Evolutionary conservation across 495 filamentous ascomycete genomes (phyloP).

Genomic region (Hypoxylon trugodes): DNA sequence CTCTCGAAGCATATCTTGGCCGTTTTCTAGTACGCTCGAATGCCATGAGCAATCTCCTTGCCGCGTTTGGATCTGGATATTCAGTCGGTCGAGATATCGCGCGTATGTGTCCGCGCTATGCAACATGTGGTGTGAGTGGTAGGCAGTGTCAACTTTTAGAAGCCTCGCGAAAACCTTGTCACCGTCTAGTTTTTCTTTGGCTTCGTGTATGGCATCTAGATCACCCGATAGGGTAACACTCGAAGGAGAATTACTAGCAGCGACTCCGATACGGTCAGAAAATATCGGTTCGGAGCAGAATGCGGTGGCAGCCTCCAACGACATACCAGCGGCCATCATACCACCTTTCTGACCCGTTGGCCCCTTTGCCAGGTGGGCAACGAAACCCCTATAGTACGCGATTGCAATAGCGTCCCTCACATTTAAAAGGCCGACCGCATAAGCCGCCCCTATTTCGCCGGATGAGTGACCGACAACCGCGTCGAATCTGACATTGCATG

Average conservation of each 20-base stretch:
- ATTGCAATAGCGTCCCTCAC: conserved; percentile 48
- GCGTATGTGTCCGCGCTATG: conserved; percentile 1
- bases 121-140: conserved; percentile 62
- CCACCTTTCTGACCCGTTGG: not conserved
- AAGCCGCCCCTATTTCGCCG: conserved; percentile 67
- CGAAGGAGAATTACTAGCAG: not conserved
- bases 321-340: not conserved
- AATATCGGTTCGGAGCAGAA: not conserved
- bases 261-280: not conserved
- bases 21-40: conserved; percentile 50
- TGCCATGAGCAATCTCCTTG: too few relatives aligned
- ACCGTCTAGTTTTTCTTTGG: conserved; percentile 52
- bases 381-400: conserved; percentile 48
- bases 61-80: not conserved
- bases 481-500: conserved; percentile 56
- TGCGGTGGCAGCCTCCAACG: not conserved
- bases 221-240: not conserved
- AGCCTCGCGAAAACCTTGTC: conserved; percentile 51
- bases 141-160: conserved; percentile 59
- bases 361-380: not conserved
- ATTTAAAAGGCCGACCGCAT: conserved; percentile 49
- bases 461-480: conserved; percentile 67
- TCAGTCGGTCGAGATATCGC: conserved; percentile 5
- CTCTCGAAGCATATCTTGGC: conserved; percentile 29
- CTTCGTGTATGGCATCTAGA: not conserved